Percentiles rank a stretch among this genome's conserved stretches.
Conservation (phyloP, 1,284 basidiomycete species). For the Apiotrichum porosum region DNA sequence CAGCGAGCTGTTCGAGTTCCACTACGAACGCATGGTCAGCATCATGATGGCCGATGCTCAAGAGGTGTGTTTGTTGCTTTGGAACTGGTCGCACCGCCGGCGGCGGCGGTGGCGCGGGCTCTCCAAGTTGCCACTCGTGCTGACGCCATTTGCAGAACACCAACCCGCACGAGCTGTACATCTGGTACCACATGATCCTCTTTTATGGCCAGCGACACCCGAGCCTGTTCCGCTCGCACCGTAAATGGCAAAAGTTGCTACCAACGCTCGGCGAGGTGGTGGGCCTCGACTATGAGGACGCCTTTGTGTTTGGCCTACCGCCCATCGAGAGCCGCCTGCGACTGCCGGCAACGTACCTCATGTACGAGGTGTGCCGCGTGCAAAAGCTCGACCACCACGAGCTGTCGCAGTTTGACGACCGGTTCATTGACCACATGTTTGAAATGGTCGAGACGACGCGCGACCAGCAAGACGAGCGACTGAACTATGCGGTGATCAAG, state of each 20-base stretch:
- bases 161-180: conserved; percentile 78
- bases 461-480: conserved; percentile 78
- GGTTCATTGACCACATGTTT: conserved; percentile 85
- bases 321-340: conserved; percentile 77
- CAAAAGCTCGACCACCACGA: conserved; percentile 73
- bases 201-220: conserved; percentile 66
- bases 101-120: neutral
- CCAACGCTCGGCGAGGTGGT: conserved; percentile 63
- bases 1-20: conserved; percentile 78
- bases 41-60: conserved; percentile 63
- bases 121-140: neutral
- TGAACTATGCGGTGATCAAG: conserved; percentile 92
- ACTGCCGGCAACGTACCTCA: conserved; percentile 63
- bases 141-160: conserved; percentile 57
- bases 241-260: conserved; percentile 75
- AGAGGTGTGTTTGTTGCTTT: conserved; percentile 53
- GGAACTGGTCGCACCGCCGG: neutral
- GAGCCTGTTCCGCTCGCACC: conserved; percentile 68
- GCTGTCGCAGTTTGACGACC: conserved; percentile 67
- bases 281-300: conserved; percentile 43
- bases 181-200: conserved; percentile 72
- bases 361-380: conserved; percentile 87
- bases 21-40: conserved; percentile 83
- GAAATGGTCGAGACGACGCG: conserved; percentile 90
- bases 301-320: conserved; percentile 40